These are phyloP conservation scores for Botrytis medusae DNA, from an alignment of 2,329 filamentous ascomycete genomes.

Conservation along the genomic window DNA sequence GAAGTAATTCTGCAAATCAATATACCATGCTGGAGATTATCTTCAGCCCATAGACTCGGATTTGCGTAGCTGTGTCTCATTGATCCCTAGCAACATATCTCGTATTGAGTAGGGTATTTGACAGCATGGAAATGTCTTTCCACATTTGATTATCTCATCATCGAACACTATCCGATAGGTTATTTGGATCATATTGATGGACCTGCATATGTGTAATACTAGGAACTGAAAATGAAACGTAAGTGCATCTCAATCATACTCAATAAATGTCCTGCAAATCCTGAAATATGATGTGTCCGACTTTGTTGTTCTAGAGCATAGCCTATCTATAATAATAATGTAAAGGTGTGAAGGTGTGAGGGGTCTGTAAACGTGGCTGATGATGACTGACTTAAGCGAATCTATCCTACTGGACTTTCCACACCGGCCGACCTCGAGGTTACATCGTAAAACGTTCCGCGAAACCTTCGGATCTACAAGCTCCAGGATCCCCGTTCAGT, in stretches of 20 bases:
- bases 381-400: constrained; percentile 10
- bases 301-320: not conserved
- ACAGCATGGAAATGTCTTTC: not conserved
- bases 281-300: not conserved
- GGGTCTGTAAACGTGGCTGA: not conserved
- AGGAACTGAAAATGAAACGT: constrained; percentile 11
- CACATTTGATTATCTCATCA: not conserved
- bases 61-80: not conserved
- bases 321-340: not conserved
- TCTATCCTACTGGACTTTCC: constrained; percentile 8
- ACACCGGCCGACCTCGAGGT: not conserved
- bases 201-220: constrained; percentile 11
- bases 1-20: not conserved
- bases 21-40: not conserved
- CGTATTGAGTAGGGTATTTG: constrained; percentile 7
- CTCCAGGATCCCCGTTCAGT: not conserved
- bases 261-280: constrained; percentile 1
- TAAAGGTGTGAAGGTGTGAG: not conserved
- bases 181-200: constrained; percentile 6
- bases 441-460: not conserved
- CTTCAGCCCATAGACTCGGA: constrained; percentile 18
- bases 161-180: constrained; percentile 5
- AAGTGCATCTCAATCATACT: constrained; percentile 10
- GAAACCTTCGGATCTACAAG: not conserved
- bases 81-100: not conserved